Base-by-base conservation (phyloP, 768 basidiomycete species). In the Naganishia vaughanmartiniae region DNA sequence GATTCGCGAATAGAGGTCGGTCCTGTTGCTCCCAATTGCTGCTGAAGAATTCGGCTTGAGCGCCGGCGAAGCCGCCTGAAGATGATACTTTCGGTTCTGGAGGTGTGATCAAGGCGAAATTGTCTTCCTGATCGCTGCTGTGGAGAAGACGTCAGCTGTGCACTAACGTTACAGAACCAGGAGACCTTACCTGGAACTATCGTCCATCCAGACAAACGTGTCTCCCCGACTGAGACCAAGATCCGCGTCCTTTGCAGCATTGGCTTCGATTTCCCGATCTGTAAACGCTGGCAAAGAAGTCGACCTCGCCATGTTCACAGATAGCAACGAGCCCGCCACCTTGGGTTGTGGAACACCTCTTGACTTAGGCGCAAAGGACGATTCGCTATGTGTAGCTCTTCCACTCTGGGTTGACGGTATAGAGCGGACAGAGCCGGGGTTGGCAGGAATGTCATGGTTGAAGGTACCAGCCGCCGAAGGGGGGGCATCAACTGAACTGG, bases 271-370 rank as follows among this genome's bases (percentile, higher is more conserved):
- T 53, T 79, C 79, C 54, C 76, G 54, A 15, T 75, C 66, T 0
- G 78, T 79, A 60, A 80, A 66, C 0, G 79, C 73, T 0, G 79
- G 79, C 19, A 79, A 58, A 0, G 76, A 77, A 51, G 74, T 76
- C 0, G 75, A 76, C 53, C 78, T 55, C 30, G 72, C 76, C 79
- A 80, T 80, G 0, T 73, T 74, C 15, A 80, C 74, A 1, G 76
- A 55, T n/a, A 54, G 17, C 21, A 28, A 39, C 39, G 28, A 28
- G 12, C 53, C 26, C 39, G 24, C 53, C 54, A 21, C 17, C 17
- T 54, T n/a, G 11, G n/a, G 26, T 24, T 58, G 57, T 24, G 3
- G 57, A 31, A 33, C 14, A 17, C 19, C 17, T 58, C 14, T 34
- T 34, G 24, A 9, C 31, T 15, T n/a, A 21, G 33, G 2, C 19